These are phyloP conservation scores for Sambucus nigra DNA, from an alignment of 129 eudicot species.

Conservation along the genomic window DNA sequence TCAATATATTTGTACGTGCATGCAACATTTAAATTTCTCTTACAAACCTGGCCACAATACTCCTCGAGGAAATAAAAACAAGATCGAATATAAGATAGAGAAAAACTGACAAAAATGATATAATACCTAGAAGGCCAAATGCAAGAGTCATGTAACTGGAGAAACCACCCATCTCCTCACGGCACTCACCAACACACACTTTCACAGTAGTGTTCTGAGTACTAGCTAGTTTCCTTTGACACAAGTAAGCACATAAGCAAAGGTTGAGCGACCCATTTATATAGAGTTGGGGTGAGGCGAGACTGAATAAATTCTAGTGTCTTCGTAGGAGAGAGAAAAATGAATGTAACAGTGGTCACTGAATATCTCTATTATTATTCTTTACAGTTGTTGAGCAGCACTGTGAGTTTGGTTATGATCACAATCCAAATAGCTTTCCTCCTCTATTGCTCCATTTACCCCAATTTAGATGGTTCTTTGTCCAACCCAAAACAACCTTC, in stretches of 20 bases:
- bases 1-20: too few species aligned
- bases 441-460: conserved; percentile 13
- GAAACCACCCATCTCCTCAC: conserved; percentile 22
- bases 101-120: background rate
- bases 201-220: background rate
- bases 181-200: background rate
- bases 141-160: conserved; percentile 51
- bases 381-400: conserved; percentile 27
- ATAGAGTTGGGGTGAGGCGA: conserved; percentile 30
- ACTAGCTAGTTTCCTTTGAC: background rate
- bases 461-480: conserved; percentile 13
- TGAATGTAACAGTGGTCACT: background rate
- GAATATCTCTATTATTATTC: background rate
- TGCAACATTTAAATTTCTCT: too few species aligned
- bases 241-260: conserved; percentile 3
- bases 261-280: conserved; percentile 15
- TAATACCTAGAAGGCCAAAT: conserved; percentile 74
- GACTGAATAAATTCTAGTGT: background rate
- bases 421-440: conserved; percentile 2
- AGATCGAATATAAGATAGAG: background rate
- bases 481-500: background rate
- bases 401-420: background rate
- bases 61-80: background rate
- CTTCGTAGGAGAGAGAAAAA: background rate
- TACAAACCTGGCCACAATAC: background rate